Conservation (phyloP, 345 rosid genomes). For the Rhodamnia argentea region DNA sequence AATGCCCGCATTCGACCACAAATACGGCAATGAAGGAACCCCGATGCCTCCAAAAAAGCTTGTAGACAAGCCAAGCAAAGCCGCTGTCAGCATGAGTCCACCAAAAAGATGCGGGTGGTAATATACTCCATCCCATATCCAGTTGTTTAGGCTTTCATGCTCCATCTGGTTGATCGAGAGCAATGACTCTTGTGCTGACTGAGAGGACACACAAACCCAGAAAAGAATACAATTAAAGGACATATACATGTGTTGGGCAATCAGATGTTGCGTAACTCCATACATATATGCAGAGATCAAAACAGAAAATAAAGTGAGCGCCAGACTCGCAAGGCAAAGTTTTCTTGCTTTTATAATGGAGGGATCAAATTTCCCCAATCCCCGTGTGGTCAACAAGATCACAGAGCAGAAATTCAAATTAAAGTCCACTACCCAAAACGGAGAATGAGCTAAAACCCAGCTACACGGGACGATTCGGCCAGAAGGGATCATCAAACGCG, state of each 20-base stretch:
- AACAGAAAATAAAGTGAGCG: neutral
- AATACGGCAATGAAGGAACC: conserved; percentile 20
- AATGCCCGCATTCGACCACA: conserved; percentile 30
- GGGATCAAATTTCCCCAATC: neutral
- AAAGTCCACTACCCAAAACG: neutral
- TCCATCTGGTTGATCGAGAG: conserved; percentile 20
- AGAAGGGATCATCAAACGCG: neutral
- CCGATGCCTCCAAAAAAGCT: conserved; percentile 56
- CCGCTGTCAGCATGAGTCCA: conserved; percentile 52
- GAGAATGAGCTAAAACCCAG: neutral
- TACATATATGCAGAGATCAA: neutral
- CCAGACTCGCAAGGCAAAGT: neutral
- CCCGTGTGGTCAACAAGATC: neutral
- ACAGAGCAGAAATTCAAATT: neutral
- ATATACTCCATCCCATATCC: conserved; percentile 60
- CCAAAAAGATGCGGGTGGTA: conserved; percentile 53
- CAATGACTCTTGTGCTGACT: neutral
- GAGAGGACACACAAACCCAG: conserved; percentile 30
- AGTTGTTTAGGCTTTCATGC: conserved; percentile 28
- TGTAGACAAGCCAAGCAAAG: conserved; percentile 53
- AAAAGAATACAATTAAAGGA: neutral
- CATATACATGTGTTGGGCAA: neutral
- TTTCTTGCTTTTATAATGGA: neutral
- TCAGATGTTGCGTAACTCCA: neutral
- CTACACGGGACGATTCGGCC: neutral